These are phyloP conservation scores for Linanthus parryae DNA, from an alignment of 148 eudicot species.

Conservation along the genomic window DNA sequence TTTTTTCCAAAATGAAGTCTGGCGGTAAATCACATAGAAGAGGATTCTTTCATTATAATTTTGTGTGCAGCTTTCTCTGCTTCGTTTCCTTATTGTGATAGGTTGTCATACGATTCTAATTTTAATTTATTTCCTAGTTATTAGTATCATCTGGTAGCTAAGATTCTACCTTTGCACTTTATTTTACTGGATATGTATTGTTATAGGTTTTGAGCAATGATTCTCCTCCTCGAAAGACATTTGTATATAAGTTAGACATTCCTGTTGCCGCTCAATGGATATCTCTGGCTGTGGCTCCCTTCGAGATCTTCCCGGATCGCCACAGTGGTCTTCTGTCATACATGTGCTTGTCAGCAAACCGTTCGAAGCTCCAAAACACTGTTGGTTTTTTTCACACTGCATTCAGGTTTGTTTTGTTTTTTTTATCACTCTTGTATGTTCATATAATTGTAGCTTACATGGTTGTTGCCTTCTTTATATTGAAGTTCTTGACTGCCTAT, in stretches of 20 bases:
- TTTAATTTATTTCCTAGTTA: too few species aligned
- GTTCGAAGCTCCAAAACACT: constrained; percentile 56
- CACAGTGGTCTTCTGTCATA: constrained; percentile 62
- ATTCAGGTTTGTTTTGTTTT: constrained; percentile 60
- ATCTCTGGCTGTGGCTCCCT: constrained; percentile 87
- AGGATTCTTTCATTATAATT: too few species aligned
- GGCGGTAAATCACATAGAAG: too few species aligned
- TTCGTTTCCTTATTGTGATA: too few species aligned
- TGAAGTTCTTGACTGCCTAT: not conserved
- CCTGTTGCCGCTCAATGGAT: constrained; percentile 91
- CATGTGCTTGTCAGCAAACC: constrained; percentile 64
- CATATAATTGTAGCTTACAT: not conserved
- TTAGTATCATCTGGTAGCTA: too few species aligned
- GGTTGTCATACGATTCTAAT: too few species aligned
- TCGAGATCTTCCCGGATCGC: constrained; percentile 78
- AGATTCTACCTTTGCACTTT: not conserved
- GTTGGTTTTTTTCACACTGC: constrained; percentile 75
- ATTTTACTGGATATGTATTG: constrained; percentile 1
- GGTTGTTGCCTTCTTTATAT: not conserved
- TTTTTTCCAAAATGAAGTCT: too few species aligned
- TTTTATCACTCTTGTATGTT: too few species aligned
- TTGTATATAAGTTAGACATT: constrained; percentile 65
- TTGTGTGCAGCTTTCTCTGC: too few species aligned
- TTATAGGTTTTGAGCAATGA: constrained; percentile 85
- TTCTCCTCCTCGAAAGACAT: constrained; percentile 76